Percentiles rank a stretch among this genome's conserved stretches.
Conservation (phyloP, 768 basidiomycete genomes). For the Tylopilus plumbeoviolaceoides region DNA sequence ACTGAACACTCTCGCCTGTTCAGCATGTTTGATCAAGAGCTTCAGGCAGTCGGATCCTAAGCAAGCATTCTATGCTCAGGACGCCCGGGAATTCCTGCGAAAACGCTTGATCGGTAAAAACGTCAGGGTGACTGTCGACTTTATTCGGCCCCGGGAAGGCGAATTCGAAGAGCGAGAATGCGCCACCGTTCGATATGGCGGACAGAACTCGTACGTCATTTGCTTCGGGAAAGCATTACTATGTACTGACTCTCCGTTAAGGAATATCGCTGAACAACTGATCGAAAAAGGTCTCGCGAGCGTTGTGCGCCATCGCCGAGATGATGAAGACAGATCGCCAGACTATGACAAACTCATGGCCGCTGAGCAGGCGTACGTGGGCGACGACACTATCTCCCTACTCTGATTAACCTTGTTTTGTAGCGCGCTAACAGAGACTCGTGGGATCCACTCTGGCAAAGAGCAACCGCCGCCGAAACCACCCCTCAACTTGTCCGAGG, state of each 20-base stretch:
- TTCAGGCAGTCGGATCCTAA: slow-evolving; percentile 77
- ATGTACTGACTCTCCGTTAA: slow-evolving; percentile 29
- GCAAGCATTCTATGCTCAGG: slow-evolving; percentile 83
- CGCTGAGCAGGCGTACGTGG: slow-evolving; percentile 85
- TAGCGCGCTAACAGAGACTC: slow-evolving; percentile 72
- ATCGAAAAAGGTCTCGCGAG: slow-evolving; percentile 91
- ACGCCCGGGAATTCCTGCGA: slow-evolving; percentile 89
- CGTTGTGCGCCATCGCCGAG: slow-evolving; percentile 87
- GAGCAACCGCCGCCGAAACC: slow-evolving; percentile 75
- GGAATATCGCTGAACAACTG: slow-evolving; percentile 89
- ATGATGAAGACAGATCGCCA: slow-evolving; percentile 93
- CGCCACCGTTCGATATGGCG: slow-evolving; percentile 82
- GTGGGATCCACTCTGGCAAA: slow-evolving; percentile 92
- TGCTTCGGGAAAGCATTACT: background rate
- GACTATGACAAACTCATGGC: slow-evolving; percentile 96
- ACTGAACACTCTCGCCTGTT: background rate
- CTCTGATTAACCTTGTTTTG: slow-evolving; percentile 8
- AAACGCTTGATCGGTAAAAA: slow-evolving; percentile 90
- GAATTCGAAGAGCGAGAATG: slow-evolving; percentile 93
- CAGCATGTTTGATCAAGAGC: slow-evolving; percentile 2
- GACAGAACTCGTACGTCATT: slow-evolving; percentile 63
- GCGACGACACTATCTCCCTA: background rate
- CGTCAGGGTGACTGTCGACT: slow-evolving; percentile 82
- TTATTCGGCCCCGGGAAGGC: slow-evolving; percentile 85
- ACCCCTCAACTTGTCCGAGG: slow-evolving; percentile 91